Evolutionary conservation across 441 rosid species (phyloP).

Genomic region (Brassica hybrid): DNA sequence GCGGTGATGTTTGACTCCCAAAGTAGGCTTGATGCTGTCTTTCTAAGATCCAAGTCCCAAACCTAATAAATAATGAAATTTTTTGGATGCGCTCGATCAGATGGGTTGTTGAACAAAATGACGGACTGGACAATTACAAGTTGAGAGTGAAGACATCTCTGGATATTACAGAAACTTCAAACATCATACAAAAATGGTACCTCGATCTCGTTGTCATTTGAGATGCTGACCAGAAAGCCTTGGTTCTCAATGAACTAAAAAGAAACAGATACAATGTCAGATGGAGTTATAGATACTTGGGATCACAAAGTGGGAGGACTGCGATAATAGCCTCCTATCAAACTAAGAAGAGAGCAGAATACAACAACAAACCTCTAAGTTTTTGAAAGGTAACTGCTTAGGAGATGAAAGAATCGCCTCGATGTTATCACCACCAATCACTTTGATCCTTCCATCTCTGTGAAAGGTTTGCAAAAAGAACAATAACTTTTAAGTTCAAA

Average conservation of each 20-base stretch:
- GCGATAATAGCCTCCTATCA: conserved; percentile 21
- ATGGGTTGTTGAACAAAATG: conserved; percentile 11
- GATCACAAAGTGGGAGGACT: conserved; percentile 4
- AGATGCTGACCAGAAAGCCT: conserved; percentile 63
- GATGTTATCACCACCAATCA: conserved; percentile 63
- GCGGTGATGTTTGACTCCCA: conserved; percentile 79
- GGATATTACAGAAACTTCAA: conserved; percentile 26
- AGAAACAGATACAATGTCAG: conserved; percentile 13
- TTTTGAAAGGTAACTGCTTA: conserved; percentile 58
- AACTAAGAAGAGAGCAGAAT: conserved; percentile 26
- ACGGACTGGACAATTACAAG: conserved; percentile 23
- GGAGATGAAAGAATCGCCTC: conserved; percentile 72
- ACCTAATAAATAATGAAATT: conserved; percentile 53
- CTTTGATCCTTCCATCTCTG: conserved; percentile 80
- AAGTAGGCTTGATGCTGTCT: conserved; percentile 46
- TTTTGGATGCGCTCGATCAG: conserved; percentile 36
- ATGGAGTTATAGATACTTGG: conserved; percentile 16
- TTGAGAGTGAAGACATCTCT: conserved; percentile 20
- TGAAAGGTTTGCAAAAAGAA: conserved; percentile 22
- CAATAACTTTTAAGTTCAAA: not conserved
- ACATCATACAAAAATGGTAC: conserved; percentile 42
- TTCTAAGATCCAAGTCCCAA: conserved; percentile 67
- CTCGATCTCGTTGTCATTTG: conserved; percentile 67
- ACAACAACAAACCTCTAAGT: conserved; percentile 62
- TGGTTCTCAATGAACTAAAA: conserved; percentile 68